Base-by-base conservation (phyloP, 495 filamentous ascomycete genomes). In the Bryoglossum gracile region DNA sequence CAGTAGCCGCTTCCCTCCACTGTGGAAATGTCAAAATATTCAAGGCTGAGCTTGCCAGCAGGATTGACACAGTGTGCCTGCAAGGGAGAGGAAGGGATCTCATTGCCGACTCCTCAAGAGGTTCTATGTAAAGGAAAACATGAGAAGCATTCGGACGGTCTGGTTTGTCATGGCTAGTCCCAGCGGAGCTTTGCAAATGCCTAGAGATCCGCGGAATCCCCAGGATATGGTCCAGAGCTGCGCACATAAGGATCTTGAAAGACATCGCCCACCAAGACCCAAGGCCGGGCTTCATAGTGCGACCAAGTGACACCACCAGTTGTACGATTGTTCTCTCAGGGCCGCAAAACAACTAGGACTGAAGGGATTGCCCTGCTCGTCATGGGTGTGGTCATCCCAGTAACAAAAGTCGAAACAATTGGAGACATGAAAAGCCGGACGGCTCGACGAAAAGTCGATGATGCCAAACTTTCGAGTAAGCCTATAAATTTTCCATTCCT, bases 371-470 rank as follows among this genome's bases (percentile, higher is more conserved):
- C 26, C 26, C 5, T 6, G 6, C 5, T 13, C 6, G 26, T 30
- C 26, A 5, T 30, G 5, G 26, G 26, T 30, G 6, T 13, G 13
- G 5, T 5, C 26, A 30, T 30, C 26, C 26, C 5, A 30, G 13
- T 6, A 30, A 30, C 26, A 30, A 30, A 30, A 13, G 26, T 30
- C 6, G 26, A 30, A 13, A 30, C 26, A 13, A 30, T 6, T 5
- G 13, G 6, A 6, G 26, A 13, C 6, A 30, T 5, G 26, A 30
- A 83, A 2, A 86, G 70, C 9, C 82, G 74, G 11, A 83, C 57
- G 1, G 61, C 67, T 2, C 82, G 80, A 4, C 82, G 79, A 44
- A 86, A 82, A 14, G 77, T 74, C 0, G 78, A 75, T 0, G 78
- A 83, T 6, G 75, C 82, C 58, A 9, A 51, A 50, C 2, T 54